Evolutionary conservation across 306 rosid species (phyloP).

Genomic region (Citrullus mucosospermus): DNA sequence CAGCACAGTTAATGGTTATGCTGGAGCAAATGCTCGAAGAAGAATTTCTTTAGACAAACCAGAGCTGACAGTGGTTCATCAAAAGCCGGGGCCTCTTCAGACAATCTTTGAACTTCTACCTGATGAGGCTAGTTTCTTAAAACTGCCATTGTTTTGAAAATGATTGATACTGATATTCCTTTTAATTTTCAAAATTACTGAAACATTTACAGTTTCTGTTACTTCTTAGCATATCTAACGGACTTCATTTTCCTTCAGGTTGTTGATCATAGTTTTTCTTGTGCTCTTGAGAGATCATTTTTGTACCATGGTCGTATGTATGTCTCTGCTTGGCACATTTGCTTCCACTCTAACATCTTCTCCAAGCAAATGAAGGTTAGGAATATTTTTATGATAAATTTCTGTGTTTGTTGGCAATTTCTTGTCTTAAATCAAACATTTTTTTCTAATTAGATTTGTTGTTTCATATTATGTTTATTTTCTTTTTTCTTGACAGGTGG

Average conservation of each 20-base stretch:
- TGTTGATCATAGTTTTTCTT: constrained; percentile 86
- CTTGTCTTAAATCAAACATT: not conserved
- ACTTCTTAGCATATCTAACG: constrained; percentile 8
- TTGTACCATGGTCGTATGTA: constrained; percentile 98
- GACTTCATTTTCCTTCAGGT: constrained; percentile 46
- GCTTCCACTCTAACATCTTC: constrained; percentile 95
- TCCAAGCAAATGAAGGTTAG: constrained; percentile 94
- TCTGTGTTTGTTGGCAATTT: not conserved
- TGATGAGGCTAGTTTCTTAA: constrained; percentile 52
- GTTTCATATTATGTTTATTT: not conserved
- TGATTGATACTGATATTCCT: not conserved
- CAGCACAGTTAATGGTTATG: constrained; percentile 54
- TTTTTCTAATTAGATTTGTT: not conserved
- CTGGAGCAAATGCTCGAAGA: constrained; percentile 63
- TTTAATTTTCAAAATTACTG: not conserved
- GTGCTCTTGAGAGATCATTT: constrained; percentile 99
- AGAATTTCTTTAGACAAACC: constrained; percentile 53
- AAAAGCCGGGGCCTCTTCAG: constrained; percentile 96
- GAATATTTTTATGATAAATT: not conserved
- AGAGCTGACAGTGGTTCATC: constrained; percentile 83
- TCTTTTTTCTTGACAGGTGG: constrained; percentile 44
- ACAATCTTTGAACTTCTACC: constrained; percentile 77
- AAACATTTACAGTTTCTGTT: not conserved
- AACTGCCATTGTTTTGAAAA: constrained; percentile 1
- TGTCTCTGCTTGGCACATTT: constrained; percentile 85